phyloP scores from a whole-genome alignment of 352 stramenopile genomes.

The Phytophthora palmivora region DNA sequence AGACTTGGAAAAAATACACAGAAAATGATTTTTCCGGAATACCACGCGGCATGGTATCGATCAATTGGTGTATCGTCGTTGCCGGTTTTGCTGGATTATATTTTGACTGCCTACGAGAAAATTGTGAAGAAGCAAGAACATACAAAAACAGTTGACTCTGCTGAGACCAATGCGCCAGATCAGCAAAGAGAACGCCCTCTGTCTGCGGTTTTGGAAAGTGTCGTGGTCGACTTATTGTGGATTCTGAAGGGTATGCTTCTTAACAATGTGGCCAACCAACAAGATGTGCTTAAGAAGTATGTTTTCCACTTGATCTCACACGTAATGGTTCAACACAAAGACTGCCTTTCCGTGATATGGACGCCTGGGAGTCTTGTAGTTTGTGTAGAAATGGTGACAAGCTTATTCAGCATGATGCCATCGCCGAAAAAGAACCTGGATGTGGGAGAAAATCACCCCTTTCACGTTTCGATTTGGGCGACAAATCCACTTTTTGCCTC shows the following conservation, averaged over 20 bases:
- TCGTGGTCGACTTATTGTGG: conserved; percentile 70
- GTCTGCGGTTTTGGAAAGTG: conserved; percentile 43
- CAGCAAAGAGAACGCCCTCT: conserved; percentile 18
- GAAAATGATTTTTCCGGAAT: conserved; percentile 54
- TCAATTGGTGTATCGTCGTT: conserved; percentile 63
- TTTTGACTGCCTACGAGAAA: conserved; percentile 60
- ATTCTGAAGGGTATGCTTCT: conserved; percentile 75
- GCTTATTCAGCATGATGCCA: conserved; percentile 61
- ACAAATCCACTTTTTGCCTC: conserved; percentile 80
- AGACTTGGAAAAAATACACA: conserved; percentile 62
- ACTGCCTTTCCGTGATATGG: conserved; percentile 53
- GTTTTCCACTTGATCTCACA: conserved; percentile 73
- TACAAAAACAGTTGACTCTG: background rate
- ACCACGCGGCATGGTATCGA: conserved; percentile 58
- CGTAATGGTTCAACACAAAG: conserved; percentile 58
- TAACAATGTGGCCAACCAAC: conserved; percentile 58
- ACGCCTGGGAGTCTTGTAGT: conserved; percentile 70
- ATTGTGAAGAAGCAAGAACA: conserved; percentile 14
- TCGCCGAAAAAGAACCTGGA: conserved; percentile 26
- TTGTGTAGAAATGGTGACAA: conserved; percentile 73
- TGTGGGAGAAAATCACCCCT: conserved; percentile 57
- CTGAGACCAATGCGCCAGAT: background rate
- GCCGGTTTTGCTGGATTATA: conserved; percentile 66
- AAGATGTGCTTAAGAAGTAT: conserved; percentile 66
- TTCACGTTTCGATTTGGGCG: conserved; percentile 71